Percentiles rank a stretch among this genome's conserved stretches.
Conservation (phyloP, 129 eudicot species). For the Artemisia annua region DNA sequence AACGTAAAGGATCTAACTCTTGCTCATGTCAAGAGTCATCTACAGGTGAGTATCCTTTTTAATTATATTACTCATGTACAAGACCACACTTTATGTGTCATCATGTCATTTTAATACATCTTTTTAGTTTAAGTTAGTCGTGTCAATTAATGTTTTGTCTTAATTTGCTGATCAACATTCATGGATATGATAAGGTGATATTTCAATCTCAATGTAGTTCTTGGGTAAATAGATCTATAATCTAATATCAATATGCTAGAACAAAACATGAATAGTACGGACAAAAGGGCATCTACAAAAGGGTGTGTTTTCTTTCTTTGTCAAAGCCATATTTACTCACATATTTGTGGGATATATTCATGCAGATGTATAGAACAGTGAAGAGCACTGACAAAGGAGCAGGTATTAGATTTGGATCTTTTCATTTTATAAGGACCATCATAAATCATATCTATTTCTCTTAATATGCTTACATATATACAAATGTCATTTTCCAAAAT, state of each 20-base stretch:
- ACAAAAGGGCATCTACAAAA: constrained; percentile 49
- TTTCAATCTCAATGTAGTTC: too few species aligned
- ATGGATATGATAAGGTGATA: too few species aligned
- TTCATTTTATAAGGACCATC: constrained; percentile 23
- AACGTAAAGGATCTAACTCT: constrained; percentile 95
- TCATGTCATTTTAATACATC: background rate
- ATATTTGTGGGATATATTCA: constrained; percentile 31
- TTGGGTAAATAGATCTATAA: too few species aligned
- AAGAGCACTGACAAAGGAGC: constrained; percentile 86
- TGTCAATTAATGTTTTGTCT: too few species aligned
- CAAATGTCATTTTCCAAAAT: background rate
- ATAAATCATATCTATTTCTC: constrained; percentile 19
- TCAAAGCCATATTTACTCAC: background rate
- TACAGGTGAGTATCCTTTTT: constrained; percentile 58
- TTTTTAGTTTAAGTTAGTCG: too few species aligned
- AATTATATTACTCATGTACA: background rate
- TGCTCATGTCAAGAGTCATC: constrained; percentile 95
- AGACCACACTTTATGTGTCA: constrained; percentile 5
- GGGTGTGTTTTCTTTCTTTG: constrained; percentile 11
- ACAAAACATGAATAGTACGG: constrained; percentile 23
- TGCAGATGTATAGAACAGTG: constrained; percentile 99
- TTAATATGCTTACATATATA: background rate
- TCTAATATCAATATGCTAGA: too few species aligned
- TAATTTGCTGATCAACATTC: too few species aligned
- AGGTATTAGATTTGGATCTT: constrained; percentile 52